Base-by-base conservation (phyloP, 1,284 basidiomycete species). In the Lignosus rhinocerotis region DNA sequence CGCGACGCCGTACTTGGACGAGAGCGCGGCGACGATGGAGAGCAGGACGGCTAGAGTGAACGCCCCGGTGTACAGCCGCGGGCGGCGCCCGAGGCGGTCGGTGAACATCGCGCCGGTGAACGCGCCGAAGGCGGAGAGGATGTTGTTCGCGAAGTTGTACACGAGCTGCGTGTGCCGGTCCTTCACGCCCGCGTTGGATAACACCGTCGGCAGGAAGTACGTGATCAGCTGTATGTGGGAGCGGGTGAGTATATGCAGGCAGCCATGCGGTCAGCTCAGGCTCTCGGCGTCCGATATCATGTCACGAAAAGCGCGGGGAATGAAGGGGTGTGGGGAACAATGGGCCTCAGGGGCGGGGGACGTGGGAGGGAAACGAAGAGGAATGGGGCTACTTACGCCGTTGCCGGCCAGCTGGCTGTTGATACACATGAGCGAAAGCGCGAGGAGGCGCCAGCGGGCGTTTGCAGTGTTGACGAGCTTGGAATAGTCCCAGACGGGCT, bases 81-180 rank as follows among this genome's bases (percentile, higher is more conserved):
- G 51, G 21, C 51, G 55, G 47, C 57, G 57, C 41, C 39, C n/a
- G 25, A 58, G n/a, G 47, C 45, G 45, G 52, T 58, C 57, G 2
- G 57, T 58, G 42, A 58, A 7, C 47, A 46, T 36, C 30, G 57
- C 57, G 42, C 57, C 57, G 9, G 47, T 17, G 48, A 58, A 58
- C 25, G 57, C 57, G 34, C 52, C 57, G 32, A 49, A 53, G 38
- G 52, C 53, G 57, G 57, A 58, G 42, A 58, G 52, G 43, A 58
- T 50, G 57, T 58, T 58, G 57, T 58, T 58, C 42, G 52, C 57
- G 48, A 58, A 58, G 52, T 58, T 58, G 52, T 58, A 58, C 12
- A 58, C n/a, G 36, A 58, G 57, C 36, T 58, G 51, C 16, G 52
- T 58, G 57, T 58, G 57, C 36, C 21, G 25, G 14, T 31, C 21